A percentile compares a stretch with the other conserved stretches of the same genome.
These are phyloP conservation scores for Mycena kentingensis DNA, from an alignment of 768 basidiomycete genomes.

Conservation along the genomic window DNA sequence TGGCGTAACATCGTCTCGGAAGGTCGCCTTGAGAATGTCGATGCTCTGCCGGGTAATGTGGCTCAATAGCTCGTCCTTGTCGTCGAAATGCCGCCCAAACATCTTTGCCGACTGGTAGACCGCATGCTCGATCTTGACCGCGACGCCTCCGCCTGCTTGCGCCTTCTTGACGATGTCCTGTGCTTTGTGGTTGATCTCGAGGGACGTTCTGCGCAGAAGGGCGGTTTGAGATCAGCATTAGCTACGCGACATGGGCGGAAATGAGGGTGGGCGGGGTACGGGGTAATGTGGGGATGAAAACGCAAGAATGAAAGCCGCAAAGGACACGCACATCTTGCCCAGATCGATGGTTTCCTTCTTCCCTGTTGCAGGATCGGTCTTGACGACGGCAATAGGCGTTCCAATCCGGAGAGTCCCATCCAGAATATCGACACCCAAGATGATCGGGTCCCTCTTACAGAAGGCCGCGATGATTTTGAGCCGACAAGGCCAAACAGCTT, in stretches of 20 bases:
- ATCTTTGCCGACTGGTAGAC: constrained; percentile 94
- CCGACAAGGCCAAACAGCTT: constrained; percentile 95
- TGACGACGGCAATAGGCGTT: constrained; percentile 94
- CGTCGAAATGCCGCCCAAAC: constrained; percentile 95
- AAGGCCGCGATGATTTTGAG: constrained; percentile 93
- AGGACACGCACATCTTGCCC: constrained; percentile 81
- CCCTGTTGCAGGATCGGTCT: constrained; percentile 81
- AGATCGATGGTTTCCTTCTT: constrained; percentile 91
- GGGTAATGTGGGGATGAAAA: neutral
- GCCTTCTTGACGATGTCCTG: constrained; percentile 90
- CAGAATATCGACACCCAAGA: constrained; percentile 93
- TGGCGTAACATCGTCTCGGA: constrained; percentile 84
- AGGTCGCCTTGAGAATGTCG: constrained; percentile 92
- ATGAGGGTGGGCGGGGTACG: no score
- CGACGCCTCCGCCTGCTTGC: constrained; percentile 94
- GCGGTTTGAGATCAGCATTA: no score
- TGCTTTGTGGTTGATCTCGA: constrained; percentile 96
- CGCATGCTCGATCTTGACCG: constrained; percentile 98
- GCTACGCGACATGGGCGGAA: no score
- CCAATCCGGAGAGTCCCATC: constrained; percentile 90
- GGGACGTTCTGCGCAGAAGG: constrained; percentile 77
- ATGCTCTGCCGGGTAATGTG: constrained; percentile 92
- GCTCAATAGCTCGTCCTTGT: constrained; percentile 92
- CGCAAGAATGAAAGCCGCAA: neutral
- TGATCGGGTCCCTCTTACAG: constrained; percentile 96